These are phyloP conservation scores for Endoconidiophora polonica DNA, from an alignment of 2,329 filamentous ascomycete species.

Conservation along the genomic window DNA sequence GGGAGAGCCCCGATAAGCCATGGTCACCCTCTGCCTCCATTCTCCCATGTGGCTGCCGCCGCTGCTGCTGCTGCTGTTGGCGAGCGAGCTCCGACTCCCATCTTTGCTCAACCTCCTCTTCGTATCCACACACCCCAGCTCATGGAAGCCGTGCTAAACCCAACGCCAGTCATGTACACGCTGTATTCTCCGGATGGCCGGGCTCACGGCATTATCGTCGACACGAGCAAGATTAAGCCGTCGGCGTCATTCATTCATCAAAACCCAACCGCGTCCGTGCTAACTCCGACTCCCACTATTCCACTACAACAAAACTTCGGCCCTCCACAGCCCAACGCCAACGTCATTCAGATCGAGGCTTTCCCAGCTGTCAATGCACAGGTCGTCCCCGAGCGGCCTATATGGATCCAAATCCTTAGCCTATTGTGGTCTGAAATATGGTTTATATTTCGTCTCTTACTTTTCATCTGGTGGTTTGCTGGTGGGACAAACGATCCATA, in stretches of 20 bases:
- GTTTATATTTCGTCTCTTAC: conserved; percentile 38
- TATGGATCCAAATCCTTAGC: conserved; percentile 22
- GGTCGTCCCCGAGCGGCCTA: conserved; percentile 1
- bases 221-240: conserved; percentile 2
- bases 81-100: not conserved
- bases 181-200: conserved; percentile 8
- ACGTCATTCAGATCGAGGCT: conserved; percentile 1
- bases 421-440: conserved; percentile 44
- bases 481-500: conserved; percentile 40
- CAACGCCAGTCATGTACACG: conserved; percentile 3
- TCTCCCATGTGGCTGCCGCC: not conserved
- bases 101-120: conserved; percentile 2
- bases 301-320: not conserved
- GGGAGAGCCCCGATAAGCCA: not conserved
- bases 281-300: conserved; percentile 1
- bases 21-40: not conserved
- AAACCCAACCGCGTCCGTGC: not conserved
- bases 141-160: not conserved
- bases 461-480: conserved; percentile 51
- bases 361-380: not conserved
- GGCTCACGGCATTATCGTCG: conserved; percentile 6
- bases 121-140: conserved; percentile 10
- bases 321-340: not conserved
- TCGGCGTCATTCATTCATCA: not conserved
- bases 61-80: not conserved